A percentile compares a stretch with the other conserved stretches of the same genome.
Conservation (phyloP, 2,329 filamentous ascomycete species). For the Gliomastix tumulicola region DNA sequence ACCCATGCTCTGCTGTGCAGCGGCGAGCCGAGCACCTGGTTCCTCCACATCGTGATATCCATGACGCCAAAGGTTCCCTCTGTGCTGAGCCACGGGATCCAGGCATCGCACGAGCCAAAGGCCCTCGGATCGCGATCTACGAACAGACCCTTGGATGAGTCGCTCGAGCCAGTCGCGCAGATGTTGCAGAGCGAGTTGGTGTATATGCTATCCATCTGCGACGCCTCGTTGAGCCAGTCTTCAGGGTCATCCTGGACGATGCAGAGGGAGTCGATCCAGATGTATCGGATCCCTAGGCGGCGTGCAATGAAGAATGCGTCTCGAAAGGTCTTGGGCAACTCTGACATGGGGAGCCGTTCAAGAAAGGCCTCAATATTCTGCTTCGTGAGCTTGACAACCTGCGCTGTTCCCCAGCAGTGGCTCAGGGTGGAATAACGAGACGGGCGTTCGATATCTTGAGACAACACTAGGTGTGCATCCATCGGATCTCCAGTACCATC, state of each 20-base stretch:
- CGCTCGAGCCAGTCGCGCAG: background rate
- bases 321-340: conserved; percentile 1
- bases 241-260: conserved; percentile 3
- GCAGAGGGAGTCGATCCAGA: conserved; percentile 3
- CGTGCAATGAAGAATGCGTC: conserved; percentile 1
- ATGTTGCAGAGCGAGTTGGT: background rate
- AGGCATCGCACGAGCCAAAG: background rate
- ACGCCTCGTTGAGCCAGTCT: background rate
- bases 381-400: background rate
- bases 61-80: background rate
- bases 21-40: background rate
- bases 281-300: background rate
- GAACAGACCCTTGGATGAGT: background rate
- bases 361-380: background rate
- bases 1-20: conserved; percentile 3
- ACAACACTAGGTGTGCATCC: too few species aligned
- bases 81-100: background rate
- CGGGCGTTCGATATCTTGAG: too few species aligned
- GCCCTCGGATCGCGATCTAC: background rate
- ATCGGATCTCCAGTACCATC: too few species aligned
- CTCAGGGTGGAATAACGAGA: conserved; percentile 3
- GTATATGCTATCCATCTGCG: conserved; percentile 1
- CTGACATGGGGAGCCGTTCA: background rate
- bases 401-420: conserved; percentile 3
- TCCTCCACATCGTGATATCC: background rate